Evolutionary conservation across 805 yeast genomes (phyloP), one percentile per base, ranked within the genome.

Genomic region (Candida krabiensis): DNA sequence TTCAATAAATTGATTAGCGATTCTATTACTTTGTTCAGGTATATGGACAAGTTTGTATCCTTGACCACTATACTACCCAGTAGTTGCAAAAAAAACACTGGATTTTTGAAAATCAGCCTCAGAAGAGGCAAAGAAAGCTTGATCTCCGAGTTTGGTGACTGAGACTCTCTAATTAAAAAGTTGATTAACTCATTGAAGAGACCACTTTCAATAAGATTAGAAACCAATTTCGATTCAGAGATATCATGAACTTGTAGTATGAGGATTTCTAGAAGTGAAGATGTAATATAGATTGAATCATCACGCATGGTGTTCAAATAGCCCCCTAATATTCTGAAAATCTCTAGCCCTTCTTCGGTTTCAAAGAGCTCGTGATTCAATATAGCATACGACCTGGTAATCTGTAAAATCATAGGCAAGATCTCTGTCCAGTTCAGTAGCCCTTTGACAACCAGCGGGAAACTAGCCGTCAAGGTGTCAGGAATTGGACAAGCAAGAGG

Each of bases 401-500:
- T 76, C 16, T 80, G 75, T 28, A 85, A 55, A 9, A 85, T 67
- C 2, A 80, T 62, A 2, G 88, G 84, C 28, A 86, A 61, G 9
- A 85, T 77, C 57, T 86, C 95, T 0, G 96, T 87, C 40, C 86
- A 79, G 36, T 77, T 75, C 44, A 77, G 63, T 28, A 91, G 67
- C 1, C 84, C 86, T 38, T 71, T 67, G 8, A 79, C 67, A 21
- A 83, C 60, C 45, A 77, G 62, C 7, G 75, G 76, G 45, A 83
- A 71, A 13, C 74, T 50, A 13, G 65, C 64, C 3, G 70, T 38
- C 19, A 85, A 58, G 11, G 61, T 57, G 21, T 61, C 62, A 4
- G 70, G 64, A 3, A 64, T 43, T 3, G 60, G 49, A 4, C 40
- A 35, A 11, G 54, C 44, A 1, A 49, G 27, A 1, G 91, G 86